phyloP scores from a whole-genome alignment of 768 basidiomycete genomes.

The Tylopilus subfusipes region DNA sequence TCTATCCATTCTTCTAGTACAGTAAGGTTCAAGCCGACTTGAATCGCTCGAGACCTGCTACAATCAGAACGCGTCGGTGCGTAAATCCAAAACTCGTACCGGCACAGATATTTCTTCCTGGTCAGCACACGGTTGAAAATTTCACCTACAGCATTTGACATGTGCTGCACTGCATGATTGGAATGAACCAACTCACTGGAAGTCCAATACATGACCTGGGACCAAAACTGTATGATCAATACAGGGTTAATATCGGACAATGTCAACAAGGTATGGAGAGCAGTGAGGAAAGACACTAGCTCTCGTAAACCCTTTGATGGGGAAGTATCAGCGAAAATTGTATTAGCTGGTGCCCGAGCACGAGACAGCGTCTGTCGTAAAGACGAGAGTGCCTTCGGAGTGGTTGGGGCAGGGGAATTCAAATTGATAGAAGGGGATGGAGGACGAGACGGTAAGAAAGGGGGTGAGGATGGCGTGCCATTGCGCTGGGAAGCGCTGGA shows the following conservation, averaged over 20 bases:
- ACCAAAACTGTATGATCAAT: constrained; percentile 87
- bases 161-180: constrained; percentile 2
- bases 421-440: constrained; percentile 50
- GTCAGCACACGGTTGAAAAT: constrained; percentile 81
- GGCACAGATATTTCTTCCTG: constrained; percentile 93
- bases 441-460: constrained; percentile 45
- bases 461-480: constrained; percentile 44
- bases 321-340: constrained; percentile 46
- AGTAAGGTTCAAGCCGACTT: constrained; percentile 84
- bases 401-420: constrained; percentile 40
- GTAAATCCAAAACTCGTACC: constrained; percentile 41
- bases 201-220: constrained; percentile 98
- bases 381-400: constrained; percentile 61
- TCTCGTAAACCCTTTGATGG: constrained; percentile 46
- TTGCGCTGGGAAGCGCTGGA: constrained; percentile 33
- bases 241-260: constrained; percentile 89
- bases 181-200: constrained; percentile 61
- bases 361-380: constrained; percentile 61
- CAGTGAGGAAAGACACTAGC: constrained; percentile 77
- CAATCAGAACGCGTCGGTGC: constrained; percentile 7
- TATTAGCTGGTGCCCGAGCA: constrained; percentile 48
- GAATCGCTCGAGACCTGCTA: constrained; percentile 71
- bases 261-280: constrained; percentile 77
- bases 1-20: constrained; percentile 91
- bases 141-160: constrained; percentile 55